Evolutionary conservation across 2,329 filamentous ascomycete genomes (phyloP), one percentile per base, ranked within the genome.

Genomic region (Penicillium sp.): DNA sequence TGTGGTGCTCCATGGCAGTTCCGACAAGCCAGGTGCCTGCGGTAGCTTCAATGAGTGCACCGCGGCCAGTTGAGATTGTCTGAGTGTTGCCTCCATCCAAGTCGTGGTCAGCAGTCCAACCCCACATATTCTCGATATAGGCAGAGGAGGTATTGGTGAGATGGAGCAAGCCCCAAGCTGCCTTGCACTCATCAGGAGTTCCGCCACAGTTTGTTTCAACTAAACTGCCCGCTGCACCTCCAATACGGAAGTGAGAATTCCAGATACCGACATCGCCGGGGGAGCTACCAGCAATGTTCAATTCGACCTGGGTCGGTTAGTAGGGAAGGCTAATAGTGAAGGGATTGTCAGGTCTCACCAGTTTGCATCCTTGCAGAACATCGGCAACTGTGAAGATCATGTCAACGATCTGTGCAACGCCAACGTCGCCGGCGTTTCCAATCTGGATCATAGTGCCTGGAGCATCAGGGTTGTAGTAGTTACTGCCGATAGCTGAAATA

Each of bases 71-170:
- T 47, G 73, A 60, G 52, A 63, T 58, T 6, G 50, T 55, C 43
- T 59, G 59, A 5, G 26, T 49, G 30, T 59, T 56, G 38, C 30
- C 43, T 28, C 77, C 79, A 49, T 78, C 73, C 35, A 84, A 70
- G 59, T 79, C 78, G 66, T 80, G 78, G 60, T 80, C 64, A 3
- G 76, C 74, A 16, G 73, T 79, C 78, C 78, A 80, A 3, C 74
- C 66, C 78, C 78, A 77, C 55, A 78, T 69, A 62, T 83, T 82
- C 64, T 85, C 81, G 43, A 83, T 72, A 60, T 84, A 83, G 3
- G 76, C 77, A 1, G 77, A 77, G 0, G 77, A 74, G 0, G 66
- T 69, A 12, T 69, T 57, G 0, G 77, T 78, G 18, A 84, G 69
- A 42, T 85, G 81, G 49, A 85, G 69, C 53, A 82, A 66, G 33